These are phyloP conservation scores for Potentilla sterilis DNA, from an alignment of 306 rosid species.

Conservation along the genomic window DNA sequence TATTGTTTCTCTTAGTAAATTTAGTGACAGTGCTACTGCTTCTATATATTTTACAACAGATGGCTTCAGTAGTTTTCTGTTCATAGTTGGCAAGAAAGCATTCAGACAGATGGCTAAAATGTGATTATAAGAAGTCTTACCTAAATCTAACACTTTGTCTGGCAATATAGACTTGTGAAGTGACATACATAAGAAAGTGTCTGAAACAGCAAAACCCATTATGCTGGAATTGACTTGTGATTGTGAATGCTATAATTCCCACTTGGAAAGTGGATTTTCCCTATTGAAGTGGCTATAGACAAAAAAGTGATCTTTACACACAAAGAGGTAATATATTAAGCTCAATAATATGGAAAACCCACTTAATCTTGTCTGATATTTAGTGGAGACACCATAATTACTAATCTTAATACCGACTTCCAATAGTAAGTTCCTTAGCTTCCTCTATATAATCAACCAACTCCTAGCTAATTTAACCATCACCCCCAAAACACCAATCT, in stretches of 20 bases:
- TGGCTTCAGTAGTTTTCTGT: not conserved
- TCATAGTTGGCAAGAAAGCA: not conserved
- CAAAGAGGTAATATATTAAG: not conserved
- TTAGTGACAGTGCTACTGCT: not conserved
- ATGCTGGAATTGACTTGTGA: slow-evolving; percentile 16
- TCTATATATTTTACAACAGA: not conserved
- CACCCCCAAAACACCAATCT: not conserved
- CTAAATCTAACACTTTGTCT: not conserved
- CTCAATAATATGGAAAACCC: slow-evolving; percentile 30
- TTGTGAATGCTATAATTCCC: slow-evolving; percentile 19
- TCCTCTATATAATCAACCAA: not conserved
- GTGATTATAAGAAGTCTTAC: not conserved
- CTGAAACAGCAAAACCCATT: slow-evolving; percentile 21
- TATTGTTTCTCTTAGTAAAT: not conserved
- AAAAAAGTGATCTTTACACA: slow-evolving; percentile 18
- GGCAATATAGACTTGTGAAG: slow-evolving; percentile 13
- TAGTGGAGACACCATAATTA: slow-evolving; percentile 19
- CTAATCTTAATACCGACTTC: not conserved
- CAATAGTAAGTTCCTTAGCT: not conserved
- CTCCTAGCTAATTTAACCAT: slow-evolving; percentile 6
- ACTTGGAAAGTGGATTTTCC: slow-evolving; percentile 43
- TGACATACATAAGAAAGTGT: slow-evolving; percentile 28
- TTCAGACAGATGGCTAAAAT: slow-evolving; percentile 1
- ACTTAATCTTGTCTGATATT: slow-evolving; percentile 15
- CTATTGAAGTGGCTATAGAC: slow-evolving; percentile 33